A percentile compares a stretch with the other conserved stretches of the same genome.
Conservation (phyloP, 2,329 filamentous ascomycete genomes). For the Reticulascus tulasneorum region DNA sequence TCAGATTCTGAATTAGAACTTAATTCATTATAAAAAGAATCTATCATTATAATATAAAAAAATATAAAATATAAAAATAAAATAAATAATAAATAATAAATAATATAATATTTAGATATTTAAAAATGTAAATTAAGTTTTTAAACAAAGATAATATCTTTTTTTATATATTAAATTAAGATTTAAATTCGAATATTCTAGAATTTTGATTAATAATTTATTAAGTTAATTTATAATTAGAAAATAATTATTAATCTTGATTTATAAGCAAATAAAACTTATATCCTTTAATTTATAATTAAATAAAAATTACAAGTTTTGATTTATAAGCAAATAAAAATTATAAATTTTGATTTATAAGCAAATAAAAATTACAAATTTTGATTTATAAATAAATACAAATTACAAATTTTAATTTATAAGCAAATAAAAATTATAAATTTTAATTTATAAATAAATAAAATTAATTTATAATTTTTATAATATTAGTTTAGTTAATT, state of each 20-base stretch:
- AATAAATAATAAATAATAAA: not conserved
- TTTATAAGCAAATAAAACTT: too few species aligned
- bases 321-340: too few species aligned
- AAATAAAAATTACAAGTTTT: too few species aligned
- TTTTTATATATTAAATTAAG: too few species aligned
- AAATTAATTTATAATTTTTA: not conserved
- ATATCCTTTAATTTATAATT: too few species aligned
- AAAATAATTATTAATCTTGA: not conserved
- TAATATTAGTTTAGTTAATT: not conserved
- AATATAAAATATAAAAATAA: conserved; percentile 1
- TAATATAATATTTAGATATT: too few species aligned
- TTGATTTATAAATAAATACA: too few species aligned
- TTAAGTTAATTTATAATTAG: not conserved
- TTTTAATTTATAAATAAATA: not conserved
- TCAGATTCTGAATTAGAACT: not conserved
- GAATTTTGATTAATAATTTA: not conserved
- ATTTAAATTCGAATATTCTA: not conserved
- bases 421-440: not conserved
- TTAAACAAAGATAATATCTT: not conserved
- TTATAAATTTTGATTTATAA: too few species aligned
- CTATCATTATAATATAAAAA: not conserved
- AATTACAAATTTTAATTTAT: not conserved
- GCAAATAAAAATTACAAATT: too few species aligned
- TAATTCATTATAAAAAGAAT: too few species aligned
- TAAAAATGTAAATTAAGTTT: too few species aligned